Evolutionary conservation across 768 basidiomycete species (phyloP), one percentile per base, ranked within the genome.

Genomic region (Amanita jacksonii): DNA sequence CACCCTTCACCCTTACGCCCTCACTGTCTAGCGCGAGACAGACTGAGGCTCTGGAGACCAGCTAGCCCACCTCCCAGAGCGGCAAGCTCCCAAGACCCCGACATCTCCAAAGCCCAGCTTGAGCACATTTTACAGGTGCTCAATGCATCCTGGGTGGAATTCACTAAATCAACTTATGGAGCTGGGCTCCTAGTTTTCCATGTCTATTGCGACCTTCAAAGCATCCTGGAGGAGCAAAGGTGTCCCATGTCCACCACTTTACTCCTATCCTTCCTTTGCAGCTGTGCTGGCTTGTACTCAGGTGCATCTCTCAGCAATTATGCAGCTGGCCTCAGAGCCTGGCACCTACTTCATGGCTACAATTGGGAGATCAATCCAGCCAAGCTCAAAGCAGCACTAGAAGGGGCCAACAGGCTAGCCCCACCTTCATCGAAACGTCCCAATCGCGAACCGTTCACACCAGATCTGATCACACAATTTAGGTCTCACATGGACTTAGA

Each of bases 131-230:
- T 37, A 1, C 36, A 37, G 16, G 36, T 37, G 8, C 9, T 37
- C 2, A 37, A 37, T 20, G 19, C 36, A n/a, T 18, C 36, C 5
- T 37, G 36, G 36, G 44, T 22, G 8, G 44, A 50, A 5, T 40
- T 43, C 6, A 66, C 62, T 1, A 31, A 48, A 8, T n/a, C n/a
- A n/a, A n/a, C n/a, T n/a, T n/a, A n/a, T n/a, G n/a, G n/a, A n/a
- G n/a, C n/a, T n/a, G n/a, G 63, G 2, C 49, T 68, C 0, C 51
- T 62, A 0, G 45, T 51, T 0, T 69, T 43, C 42, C 65, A 67
- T 10, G 41, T 59, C 0, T 64, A 54, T 49, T 66, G 65, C 32
- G 59, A 59, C 46, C 3, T n/a, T 0, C n/a, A n/a, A n/a, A n/a
- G n/a, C n/a, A n/a, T n/a, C n/a, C n/a, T n/a, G n/a, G n/a, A n/a